A percentile compares a stretch with the other conserved stretches of the same genome.
Evolutionary conservation across 208 protist species (phyloP).

Genomic region (Herpetomonas muscarum): DNA sequence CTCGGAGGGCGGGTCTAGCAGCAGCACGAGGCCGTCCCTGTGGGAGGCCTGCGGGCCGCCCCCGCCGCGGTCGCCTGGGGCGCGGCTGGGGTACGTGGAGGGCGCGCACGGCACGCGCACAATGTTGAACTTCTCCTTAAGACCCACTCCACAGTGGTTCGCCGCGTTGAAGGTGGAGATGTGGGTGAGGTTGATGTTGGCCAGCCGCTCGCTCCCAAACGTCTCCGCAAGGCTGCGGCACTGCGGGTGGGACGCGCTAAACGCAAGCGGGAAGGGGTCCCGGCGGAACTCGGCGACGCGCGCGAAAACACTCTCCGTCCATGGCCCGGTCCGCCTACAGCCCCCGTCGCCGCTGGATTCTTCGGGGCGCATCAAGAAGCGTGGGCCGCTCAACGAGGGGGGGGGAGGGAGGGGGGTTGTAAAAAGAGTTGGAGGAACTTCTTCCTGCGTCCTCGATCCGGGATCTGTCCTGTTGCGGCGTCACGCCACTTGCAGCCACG

Average conservation of each 20-base stretch:
- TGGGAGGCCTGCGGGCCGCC: not conserved
- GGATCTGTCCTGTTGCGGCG: no score
- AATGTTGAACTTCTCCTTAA: not conserved
- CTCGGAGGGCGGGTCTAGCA: not conserved
- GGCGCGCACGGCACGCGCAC: not conserved
- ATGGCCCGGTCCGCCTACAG: no score
- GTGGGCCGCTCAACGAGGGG: no score
- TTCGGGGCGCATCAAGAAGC: no score
- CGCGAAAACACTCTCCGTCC: no score
- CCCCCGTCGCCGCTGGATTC: no score
- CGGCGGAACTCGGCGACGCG: not conserved
- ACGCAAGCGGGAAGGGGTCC: not conserved
- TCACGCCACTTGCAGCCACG: not conserved
- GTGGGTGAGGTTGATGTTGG: slow-evolving; percentile 2
- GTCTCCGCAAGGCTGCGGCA: not conserved
- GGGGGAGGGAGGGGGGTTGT: no score
- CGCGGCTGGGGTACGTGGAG: not conserved
- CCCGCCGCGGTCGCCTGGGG: not conserved
- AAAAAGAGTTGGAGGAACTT: no score
- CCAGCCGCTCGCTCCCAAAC: not conserved
- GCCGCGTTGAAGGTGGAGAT: slow-evolving; percentile 3
- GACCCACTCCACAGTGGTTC: not conserved
- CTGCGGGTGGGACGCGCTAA: not conserved
- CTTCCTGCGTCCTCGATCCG: no score
- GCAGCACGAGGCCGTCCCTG: not conserved